These are phyloP conservation scores for Spiraea crenata DNA, from an alignment of 331 rosid genomes.

Conservation along the genomic window DNA sequence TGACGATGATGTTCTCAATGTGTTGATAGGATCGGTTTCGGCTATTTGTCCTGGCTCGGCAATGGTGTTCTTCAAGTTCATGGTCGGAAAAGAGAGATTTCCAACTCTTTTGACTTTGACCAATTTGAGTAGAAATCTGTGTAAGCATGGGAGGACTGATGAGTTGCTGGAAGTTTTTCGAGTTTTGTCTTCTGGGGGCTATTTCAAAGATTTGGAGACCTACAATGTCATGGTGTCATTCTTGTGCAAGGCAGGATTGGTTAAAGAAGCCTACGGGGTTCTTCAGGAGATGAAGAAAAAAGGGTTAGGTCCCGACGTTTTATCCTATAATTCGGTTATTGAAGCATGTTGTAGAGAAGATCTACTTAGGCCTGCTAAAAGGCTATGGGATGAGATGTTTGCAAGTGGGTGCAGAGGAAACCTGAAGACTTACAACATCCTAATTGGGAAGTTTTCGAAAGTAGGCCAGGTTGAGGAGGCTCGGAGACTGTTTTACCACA, in stretches of 20 bases:
- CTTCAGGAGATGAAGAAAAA: constrained; percentile 80
- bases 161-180: constrained; percentile 62
- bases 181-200: constrained; percentile 41
- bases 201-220: constrained; percentile 63
- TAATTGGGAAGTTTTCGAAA: constrained; percentile 60
- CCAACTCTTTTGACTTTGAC: constrained; percentile 57
- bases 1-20: constrained; percentile 73
- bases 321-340: constrained; percentile 67
- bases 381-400: constrained; percentile 99
- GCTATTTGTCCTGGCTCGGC: constrained; percentile 54
- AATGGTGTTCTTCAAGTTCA: constrained; percentile 52
- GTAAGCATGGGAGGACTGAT: constrained; percentile 51
- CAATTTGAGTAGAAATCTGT: constrained; percentile 63
- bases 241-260: constrained; percentile 74
- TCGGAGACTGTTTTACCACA: constrained; percentile 58
- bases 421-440: constrained; percentile 73
- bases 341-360: constrained; percentile 89
- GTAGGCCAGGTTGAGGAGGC: constrained; percentile 78
- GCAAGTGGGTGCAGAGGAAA: constrained; percentile 66
- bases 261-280: constrained; percentile 70
- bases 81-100: constrained; percentile 67
- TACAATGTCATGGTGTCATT: constrained; percentile 68
- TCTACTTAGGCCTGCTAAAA: constrained; percentile 74
- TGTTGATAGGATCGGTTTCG: constrained; percentile 69
- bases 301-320: constrained; percentile 57